A percentile compares a stretch with the other conserved stretches of the same genome.
Evolutionary conservation across 208 protist genomes (phyloP).

Genomic region (Leishmania mexicana): DNA sequence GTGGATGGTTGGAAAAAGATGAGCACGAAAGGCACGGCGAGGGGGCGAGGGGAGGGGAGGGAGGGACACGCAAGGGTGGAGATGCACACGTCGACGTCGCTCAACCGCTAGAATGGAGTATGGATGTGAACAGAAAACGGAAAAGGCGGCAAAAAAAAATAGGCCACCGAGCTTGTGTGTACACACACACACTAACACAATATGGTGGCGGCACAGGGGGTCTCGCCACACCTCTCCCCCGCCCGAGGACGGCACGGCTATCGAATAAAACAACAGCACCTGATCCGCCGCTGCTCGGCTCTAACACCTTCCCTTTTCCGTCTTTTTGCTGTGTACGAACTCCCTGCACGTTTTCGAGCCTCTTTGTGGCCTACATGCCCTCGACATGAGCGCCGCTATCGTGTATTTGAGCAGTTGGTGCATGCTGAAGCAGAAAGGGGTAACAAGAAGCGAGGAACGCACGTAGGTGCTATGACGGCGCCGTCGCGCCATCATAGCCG

Average conservation of each 20-base stretch:
- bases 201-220: background rate
- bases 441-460: background rate
- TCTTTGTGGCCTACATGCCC: background rate
- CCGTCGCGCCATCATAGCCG: slow-evolving; percentile 1
- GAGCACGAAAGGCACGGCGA: background rate
- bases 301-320: background rate
- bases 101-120: background rate
- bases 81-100: background rate
- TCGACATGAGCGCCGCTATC: background rate
- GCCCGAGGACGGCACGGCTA: background rate
- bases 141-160: background rate
- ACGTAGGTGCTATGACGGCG: background rate
- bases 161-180: background rate
- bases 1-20: background rate
- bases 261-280: background rate
- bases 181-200: background rate
- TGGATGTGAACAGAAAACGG: background rate
- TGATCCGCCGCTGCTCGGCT: background rate
- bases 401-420: background rate
- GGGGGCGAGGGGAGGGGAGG: too few relatives aligned
- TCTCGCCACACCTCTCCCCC: background rate
- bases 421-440: background rate
- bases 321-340: background rate
- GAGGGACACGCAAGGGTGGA: background rate
- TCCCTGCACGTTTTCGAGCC: background rate